phyloP scores from a whole-genome alignment of 768 basidiomycete species.

The Grammothele lineata region DNA sequence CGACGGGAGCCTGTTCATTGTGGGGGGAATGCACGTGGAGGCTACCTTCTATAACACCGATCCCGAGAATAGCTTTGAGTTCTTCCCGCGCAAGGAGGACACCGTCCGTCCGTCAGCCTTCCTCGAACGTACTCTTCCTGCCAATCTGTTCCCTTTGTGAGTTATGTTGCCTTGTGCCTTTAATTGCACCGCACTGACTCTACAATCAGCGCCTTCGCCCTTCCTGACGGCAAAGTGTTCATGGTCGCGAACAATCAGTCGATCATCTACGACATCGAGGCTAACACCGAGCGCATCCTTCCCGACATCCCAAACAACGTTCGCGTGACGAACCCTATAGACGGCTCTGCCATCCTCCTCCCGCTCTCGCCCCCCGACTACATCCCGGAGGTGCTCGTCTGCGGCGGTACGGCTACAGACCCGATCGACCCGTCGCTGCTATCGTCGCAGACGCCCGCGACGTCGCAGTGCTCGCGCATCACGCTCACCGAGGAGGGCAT shows the following conservation, averaged over 20 bases:
- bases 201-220: slow-evolving; percentile 65
- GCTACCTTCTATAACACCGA: slow-evolving; percentile 84
- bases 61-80: slow-evolving; percentile 77
- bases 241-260: slow-evolving; percentile 76
- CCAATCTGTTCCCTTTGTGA: slow-evolving; percentile 42
- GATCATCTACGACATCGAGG: slow-evolving; percentile 75
- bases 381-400: slow-evolving; percentile 65
- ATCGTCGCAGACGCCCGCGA: slow-evolving; percentile 70
- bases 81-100: slow-evolving; percentile 69
- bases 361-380: slow-evolving; percentile 64
- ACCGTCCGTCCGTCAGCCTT: slow-evolving; percentile 27
- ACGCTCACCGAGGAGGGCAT: slow-evolving; percentile 62
- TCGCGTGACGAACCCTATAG: slow-evolving; percentile 83
- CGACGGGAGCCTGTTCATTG: slow-evolving; percentile 77
- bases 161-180: slow-evolving; percentile 18
- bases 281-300: slow-evolving; percentile 55
- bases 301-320: slow-evolving; percentile 73
- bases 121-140: slow-evolving; percentile 23
- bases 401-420: slow-evolving; percentile 68
- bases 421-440: slow-evolving; percentile 58
- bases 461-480: slow-evolving; percentile 69
- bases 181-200: slow-evolving; percentile 25
- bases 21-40: slow-evolving; percentile 77
- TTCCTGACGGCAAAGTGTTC: slow-evolving; percentile 69
- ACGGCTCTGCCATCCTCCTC: slow-evolving; percentile 67